These are phyloP conservation scores for Nepenthes mirabilis DNA, from an alignment of 148 eudicot genomes.

Conservation along the genomic window DNA sequence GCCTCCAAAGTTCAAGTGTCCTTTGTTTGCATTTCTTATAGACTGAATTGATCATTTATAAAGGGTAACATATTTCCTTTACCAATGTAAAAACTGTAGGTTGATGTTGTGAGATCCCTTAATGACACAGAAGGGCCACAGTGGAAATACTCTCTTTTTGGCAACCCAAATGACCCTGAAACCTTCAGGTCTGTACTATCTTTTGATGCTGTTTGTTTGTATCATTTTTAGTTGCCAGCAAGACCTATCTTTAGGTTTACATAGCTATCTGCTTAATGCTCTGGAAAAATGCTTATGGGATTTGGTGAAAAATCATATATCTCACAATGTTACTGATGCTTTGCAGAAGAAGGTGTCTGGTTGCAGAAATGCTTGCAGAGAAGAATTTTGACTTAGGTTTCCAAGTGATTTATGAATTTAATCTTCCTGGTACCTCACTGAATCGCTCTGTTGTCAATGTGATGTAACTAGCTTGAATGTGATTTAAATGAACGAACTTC, in stretches of 20 bases:
- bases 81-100: constrained; percentile 20
- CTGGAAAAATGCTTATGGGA: not conserved
- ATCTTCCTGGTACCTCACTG: constrained; percentile 59
- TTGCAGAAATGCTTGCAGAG: constrained; percentile 92
- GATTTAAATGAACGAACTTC: constrained; percentile 6
- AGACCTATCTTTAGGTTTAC: no score
- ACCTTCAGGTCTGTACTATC: constrained; percentile 60
- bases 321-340: constrained; percentile 4
- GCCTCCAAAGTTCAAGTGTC: not conserved
- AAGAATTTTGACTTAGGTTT: constrained; percentile 92
- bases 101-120: constrained; percentile 79
- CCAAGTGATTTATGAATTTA: constrained; percentile 70
- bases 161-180: constrained; percentile 91
- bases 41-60: no score
- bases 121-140: constrained; percentile 86
- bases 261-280: not conserved
- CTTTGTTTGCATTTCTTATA: no score
- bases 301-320: not conserved
- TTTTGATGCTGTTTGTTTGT: not conserved
- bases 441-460: constrained; percentile 1
- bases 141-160: constrained; percentile 97
- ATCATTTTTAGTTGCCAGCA: no score
- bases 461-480: not conserved
- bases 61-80: no score
- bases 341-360: constrained; percentile 85